Base-by-base conservation (phyloP, 768 basidiomycete species). In the Pisolithus albus region DNA sequence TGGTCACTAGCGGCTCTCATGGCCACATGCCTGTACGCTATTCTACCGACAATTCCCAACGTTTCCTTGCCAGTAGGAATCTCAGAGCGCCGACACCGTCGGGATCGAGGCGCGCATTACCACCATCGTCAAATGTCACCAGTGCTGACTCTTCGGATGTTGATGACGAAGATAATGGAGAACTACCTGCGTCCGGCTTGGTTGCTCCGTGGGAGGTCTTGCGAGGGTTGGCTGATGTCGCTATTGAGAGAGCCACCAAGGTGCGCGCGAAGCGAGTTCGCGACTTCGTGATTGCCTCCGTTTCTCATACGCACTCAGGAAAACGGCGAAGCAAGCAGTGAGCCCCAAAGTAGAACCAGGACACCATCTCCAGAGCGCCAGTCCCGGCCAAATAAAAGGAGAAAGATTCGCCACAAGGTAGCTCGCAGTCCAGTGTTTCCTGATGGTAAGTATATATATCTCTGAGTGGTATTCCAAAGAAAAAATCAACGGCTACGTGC, bases 181-280 rank as follows among this genome's bases (percentile, higher is more conserved):
- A 86, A 63, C 69, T 92, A 13, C 90, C 91, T 1, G 85, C 86
- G 36, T 80, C 78, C 38, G 88, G 91, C 45, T 78, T 92, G 44
- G 82, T 90, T 49, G 90, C 89, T 8, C 91, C 91, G 46, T 88
- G 87, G 83, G 88, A 90, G 69, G 89, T 91, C 39, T 73, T 91
- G 47, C 75, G 87, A 56, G 85, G 86, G 44, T 68, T 91, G 52
- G 88, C 88, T 36, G 86, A 88, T 70, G 87, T 88, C 28, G 88
- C 88, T 34, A 83, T 82, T 52, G 81, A 88, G 64, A 77, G 85
- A 48, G 88, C 86, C 55, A 83, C 82, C 48, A 86, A 86, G 77
- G 88, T 85, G 63, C 16, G 1, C 4, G 40, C 13, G 40, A 9
- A n/a, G n/a, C 45, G 18, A n/a, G 15, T 16, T 23, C 21, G 19